These are phyloP conservation scores for Epichloe typhina DNA, from an alignment of 2,329 filamentous ascomycete genomes.

Conservation along the genomic window DNA sequence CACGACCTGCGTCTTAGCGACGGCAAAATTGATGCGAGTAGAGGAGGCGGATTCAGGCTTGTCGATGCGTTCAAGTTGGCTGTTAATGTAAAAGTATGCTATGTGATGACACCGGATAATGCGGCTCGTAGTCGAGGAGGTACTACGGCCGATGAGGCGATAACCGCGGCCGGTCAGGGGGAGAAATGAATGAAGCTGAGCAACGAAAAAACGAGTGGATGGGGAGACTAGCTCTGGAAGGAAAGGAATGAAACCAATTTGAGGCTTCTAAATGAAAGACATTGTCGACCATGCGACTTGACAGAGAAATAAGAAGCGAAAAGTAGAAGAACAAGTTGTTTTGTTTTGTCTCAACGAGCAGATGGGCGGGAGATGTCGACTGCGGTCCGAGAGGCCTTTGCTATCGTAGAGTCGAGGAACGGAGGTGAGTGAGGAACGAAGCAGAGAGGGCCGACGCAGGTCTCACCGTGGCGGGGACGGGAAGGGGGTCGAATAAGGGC, in stretches of 20 bases:
- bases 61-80: background rate
- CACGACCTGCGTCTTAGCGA: background rate
- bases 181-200: background rate
- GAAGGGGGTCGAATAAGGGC: background rate
- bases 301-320: conserved; percentile 9
- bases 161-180: background rate
- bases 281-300: conserved; percentile 19
- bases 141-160: background rate
- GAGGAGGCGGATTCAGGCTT: background rate
- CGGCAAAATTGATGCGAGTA: background rate
- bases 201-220: conserved; percentile 13
- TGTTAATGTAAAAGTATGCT: background rate
- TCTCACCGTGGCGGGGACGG: conserved; percentile 9
- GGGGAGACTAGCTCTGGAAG: conserved; percentile 11
- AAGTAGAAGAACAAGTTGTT: background rate
- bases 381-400: conserved; percentile 6
- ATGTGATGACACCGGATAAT: background rate
- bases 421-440: conserved; percentile 3
- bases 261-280: conserved; percentile 18
- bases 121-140: conserved; percentile 4
- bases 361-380: conserved; percentile 3
- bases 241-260: conserved; percentile 6
- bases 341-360: conserved; percentile 6
- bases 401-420: background rate
- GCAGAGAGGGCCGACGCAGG: conserved; percentile 8